phyloP scores from a whole-genome alignment of 1,284 basidiomycete species.

The Cutaneotrichosporon dermatis region DNA sequence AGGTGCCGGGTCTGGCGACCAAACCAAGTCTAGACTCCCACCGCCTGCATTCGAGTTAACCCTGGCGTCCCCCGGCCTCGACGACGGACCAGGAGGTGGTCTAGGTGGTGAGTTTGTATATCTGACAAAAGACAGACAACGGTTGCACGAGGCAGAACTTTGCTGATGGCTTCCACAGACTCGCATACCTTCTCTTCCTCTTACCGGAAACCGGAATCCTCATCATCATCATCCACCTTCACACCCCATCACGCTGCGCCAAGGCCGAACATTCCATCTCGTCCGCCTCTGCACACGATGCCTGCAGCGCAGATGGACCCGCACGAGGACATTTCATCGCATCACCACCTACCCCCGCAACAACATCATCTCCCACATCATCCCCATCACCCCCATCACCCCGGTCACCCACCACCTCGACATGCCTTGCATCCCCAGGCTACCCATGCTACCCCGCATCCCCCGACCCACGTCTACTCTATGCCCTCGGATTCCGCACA shows the following conservation, averaged over 20 bases:
- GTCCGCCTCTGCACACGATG: background rate
- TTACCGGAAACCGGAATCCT: background rate
- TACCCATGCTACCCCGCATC: background rate
- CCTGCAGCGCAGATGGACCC: background rate
- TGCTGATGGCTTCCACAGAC: too few relatives aligned
- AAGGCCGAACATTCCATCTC: background rate
- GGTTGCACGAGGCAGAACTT: too few relatives aligned
- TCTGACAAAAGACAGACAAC: too few relatives aligned
- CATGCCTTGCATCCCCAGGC: conserved; percentile 2
- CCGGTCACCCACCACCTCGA: conserved; percentile 1
- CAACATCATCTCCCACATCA: background rate
- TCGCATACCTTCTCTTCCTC: too few relatives aligned
- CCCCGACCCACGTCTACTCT: background rate
- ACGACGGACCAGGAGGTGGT: too few relatives aligned
- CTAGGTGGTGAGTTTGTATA: too few relatives aligned
- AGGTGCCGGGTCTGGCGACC: background rate
- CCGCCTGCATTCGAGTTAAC: too few relatives aligned
- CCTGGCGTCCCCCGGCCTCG: too few relatives aligned
- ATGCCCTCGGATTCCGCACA: conserved; percentile 10
- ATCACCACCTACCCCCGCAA: background rate
- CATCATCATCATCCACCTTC: background rate
- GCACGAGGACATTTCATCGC: background rate
- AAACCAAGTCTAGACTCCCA: too few relatives aligned
- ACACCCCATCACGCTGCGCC: background rate
- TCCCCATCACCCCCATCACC: conserved; percentile 2